Conservation (phyloP, 805 yeast genomes). For the Ogataea siamensis region DNA sequence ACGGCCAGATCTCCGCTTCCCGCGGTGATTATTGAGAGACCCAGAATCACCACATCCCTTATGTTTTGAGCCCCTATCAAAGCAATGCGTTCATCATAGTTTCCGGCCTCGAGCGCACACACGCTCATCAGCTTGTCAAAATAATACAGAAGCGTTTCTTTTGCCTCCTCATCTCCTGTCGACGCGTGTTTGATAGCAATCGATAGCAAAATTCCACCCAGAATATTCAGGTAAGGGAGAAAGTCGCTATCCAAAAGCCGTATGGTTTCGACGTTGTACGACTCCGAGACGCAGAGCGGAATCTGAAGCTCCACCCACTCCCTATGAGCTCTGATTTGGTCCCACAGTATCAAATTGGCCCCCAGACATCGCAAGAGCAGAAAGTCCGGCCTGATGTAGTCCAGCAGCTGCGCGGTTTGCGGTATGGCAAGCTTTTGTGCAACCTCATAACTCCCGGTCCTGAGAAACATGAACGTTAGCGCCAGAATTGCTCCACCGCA, state of each 20-base stretch:
- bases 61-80: conserved; percentile 51
- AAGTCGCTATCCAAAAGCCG: conserved; percentile 53
- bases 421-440: conserved; percentile 66
- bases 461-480: conserved; percentile 67
- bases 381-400: conserved; percentile 77
- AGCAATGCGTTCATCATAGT: conserved; percentile 59
- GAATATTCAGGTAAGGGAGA: conserved; percentile 57
- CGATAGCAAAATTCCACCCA: conserved; percentile 74
- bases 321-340: conserved; percentile 44
- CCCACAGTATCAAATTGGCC: conserved; percentile 71
- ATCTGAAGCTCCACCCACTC: conserved; percentile 60
- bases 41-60: conserved; percentile 58
- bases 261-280: conserved; percentile 31
- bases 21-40: conserved; percentile 76
- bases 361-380: conserved; percentile 64
- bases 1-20: conserved; percentile 87
- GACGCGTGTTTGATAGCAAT: conserved; percentile 80
- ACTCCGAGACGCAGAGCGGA: conserved; percentile 43
- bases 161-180: conserved; percentile 50
- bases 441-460: conserved; percentile 55
- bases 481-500: conserved; percentile 78
- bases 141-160: conserved; percentile 52
- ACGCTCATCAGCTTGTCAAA: conserved; percentile 51
- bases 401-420: conserved; percentile 52
- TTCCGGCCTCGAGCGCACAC: conserved; percentile 40